Conservation (phyloP, 768 basidiomycete species). For the Trametes gibbosa region DNA sequence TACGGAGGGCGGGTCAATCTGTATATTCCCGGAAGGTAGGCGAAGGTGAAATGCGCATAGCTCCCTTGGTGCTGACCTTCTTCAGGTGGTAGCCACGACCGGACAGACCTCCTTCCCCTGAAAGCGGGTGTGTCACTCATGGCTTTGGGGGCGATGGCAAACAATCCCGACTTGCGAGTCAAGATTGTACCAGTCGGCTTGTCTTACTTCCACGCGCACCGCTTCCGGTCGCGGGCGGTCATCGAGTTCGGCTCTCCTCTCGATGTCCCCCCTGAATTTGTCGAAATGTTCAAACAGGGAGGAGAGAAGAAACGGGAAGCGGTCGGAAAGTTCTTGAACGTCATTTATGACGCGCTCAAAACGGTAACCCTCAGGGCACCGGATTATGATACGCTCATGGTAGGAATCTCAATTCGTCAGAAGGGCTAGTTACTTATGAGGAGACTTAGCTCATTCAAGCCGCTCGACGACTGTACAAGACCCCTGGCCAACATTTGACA, state of each 20-base stretch:
- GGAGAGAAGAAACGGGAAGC: constrained; percentile 88
- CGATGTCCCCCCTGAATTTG: constrained; percentile 85
- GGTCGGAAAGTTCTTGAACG: constrained; percentile 81
- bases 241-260: constrained; percentile 93
- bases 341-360: constrained; percentile 91
- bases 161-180: constrained; percentile 80
- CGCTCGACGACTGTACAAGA: constrained; percentile 87
- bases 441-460: constrained; percentile 86
- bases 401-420: constrained; percentile 30
- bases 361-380: constrained; percentile 95
- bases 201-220: constrained; percentile 42
- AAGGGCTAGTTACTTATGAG: background rate
- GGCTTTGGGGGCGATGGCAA: constrained; percentile 97
- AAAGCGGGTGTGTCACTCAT: constrained; percentile 98
- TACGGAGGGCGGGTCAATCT: constrained; percentile 85
- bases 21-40: constrained; percentile 96
- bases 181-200: constrained; percentile 75
- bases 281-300: constrained; percentile 89
- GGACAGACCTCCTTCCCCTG: constrained; percentile 91
- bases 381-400: constrained; percentile 98
- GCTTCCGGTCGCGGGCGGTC: constrained; percentile 94
- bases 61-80: background rate
- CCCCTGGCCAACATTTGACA: constrained; percentile 90
- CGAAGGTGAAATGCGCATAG: constrained; percentile 33
- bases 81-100: constrained; percentile 96